Percentiles rank a stretch among this genome's conserved stretches.
Evolutionary conservation across 2,329 filamentous ascomycete species (phyloP).

Genomic region (Exophiala oligosperma): DNA sequence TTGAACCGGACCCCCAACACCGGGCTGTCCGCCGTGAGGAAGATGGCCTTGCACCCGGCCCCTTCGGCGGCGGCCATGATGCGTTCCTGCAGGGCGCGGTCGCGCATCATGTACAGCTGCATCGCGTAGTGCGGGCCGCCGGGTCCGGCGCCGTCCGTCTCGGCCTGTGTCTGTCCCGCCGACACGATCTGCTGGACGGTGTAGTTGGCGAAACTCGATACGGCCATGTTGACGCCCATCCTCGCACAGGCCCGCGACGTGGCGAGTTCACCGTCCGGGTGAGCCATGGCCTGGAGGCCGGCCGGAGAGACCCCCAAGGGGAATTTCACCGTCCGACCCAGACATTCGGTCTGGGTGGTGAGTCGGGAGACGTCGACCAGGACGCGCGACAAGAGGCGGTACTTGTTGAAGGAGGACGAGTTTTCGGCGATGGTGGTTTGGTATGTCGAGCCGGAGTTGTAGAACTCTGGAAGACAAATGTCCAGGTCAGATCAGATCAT

Average conservation of each 20-base stretch:
- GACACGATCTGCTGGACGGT: conserved; percentile 44
- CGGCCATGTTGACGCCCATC: conserved; percentile 42
- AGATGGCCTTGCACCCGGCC: conserved; percentile 50
- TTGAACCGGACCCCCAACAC: conserved; percentile 52
- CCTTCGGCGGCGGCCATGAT: conserved; percentile 42
- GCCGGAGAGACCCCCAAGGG: conserved; percentile 52
- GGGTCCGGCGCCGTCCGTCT: no score
- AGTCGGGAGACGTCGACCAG: conserved; percentile 39
- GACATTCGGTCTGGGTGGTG: conserved; percentile 40
- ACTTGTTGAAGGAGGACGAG: conserved; percentile 51
- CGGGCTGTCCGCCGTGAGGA: conserved; percentile 54
- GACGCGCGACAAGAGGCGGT: conserved; percentile 42
- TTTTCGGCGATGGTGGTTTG: conserved; percentile 45
- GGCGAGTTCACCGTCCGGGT: conserved; percentile 49
- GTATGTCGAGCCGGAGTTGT: conserved; percentile 22
- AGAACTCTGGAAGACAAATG: conserved; percentile 15
- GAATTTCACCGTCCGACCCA: conserved; percentile 43
- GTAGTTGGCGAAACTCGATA: conserved; percentile 46
- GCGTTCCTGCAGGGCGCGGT: conserved; percentile 41
- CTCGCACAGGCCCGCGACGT: conserved; percentile 45
- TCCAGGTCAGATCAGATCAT: background rate
- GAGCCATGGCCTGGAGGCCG: conserved; percentile 51
- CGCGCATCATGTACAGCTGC: conserved; percentile 22
- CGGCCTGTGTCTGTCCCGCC: conserved; percentile 28
- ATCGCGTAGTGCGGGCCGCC: conserved; percentile 35